A percentile compares a stretch with the other conserved stretches of the same genome.
Evolutionary conservation across 352 stramenopile genomes (phyloP).

Genomic region (Pythium phragmiticola): DNA sequence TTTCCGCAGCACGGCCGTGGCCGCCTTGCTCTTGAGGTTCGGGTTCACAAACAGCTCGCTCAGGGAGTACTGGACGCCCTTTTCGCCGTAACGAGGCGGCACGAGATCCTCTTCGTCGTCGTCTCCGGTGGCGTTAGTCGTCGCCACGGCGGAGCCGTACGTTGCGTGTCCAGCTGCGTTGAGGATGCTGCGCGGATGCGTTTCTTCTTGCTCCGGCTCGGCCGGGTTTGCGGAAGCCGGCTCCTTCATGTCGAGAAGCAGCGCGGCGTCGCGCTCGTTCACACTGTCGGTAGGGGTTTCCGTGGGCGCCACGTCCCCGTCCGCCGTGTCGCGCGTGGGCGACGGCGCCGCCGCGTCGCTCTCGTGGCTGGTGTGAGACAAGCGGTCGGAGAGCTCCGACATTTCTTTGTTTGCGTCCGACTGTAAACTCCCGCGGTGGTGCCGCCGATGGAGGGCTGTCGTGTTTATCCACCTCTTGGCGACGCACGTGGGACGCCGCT

Average conservation of each 20-base stretch:
- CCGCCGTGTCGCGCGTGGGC: neutral
- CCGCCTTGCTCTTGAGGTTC: conserved; percentile 21
- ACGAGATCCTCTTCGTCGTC: conserved; percentile 29
- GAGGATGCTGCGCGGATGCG: conserved; percentile 9
- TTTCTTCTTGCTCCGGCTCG: neutral
- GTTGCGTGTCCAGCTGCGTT: conserved; percentile 10
- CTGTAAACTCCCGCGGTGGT: conserved; percentile 7
- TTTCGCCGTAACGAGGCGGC: conserved; percentile 16
- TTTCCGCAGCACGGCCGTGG: conserved; percentile 25
- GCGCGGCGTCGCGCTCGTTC: conserved; percentile 3
- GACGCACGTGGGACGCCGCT: no score
- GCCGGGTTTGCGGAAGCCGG: neutral
- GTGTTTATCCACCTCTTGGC: no score
- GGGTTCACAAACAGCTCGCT: conserved; percentile 29
- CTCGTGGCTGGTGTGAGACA: neutral
- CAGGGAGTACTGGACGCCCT: conserved; percentile 17
- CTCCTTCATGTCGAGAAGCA: conserved; percentile 14
- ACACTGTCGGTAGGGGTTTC: neutral
- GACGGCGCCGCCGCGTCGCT: neutral
- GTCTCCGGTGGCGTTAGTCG: neutral
- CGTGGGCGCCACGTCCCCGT: neutral
- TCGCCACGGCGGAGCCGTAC: neutral
- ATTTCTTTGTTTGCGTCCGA: neutral
- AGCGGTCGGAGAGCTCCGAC: conserved; percentile 1
- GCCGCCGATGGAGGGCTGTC: conserved; percentile 1